These are phyloP conservation scores for Oxytropis ochrocephala DNA, from an alignment of 306 rosid species.

Conservation along the genomic window DNA sequence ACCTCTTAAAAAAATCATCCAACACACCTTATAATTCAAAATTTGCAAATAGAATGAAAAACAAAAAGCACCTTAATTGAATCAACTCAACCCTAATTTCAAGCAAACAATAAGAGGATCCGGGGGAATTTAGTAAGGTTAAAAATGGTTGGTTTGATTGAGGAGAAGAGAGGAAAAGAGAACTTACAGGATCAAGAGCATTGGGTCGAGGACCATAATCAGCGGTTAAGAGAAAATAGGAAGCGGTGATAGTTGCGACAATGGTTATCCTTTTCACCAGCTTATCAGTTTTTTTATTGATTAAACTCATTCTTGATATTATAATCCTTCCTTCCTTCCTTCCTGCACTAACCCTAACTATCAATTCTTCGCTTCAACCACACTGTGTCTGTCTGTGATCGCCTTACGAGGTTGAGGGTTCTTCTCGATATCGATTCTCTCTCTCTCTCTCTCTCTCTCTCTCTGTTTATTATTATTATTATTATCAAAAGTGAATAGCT, in stretches of 20 bases:
- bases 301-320: conserved; percentile 24
- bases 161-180: neutral
- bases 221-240: conserved; percentile 91
- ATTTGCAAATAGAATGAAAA: neutral
- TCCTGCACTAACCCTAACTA: neutral
- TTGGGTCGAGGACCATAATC: conserved; percentile 81
- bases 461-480: no score
- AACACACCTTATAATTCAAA: neutral
- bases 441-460: no score
- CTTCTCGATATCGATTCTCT: no score
- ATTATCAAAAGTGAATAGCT: no score
- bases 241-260: conserved; percentile 64
- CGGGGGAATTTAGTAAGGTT: no score
- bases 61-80: neutral
- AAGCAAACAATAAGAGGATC: no score
- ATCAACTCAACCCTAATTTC: neutral
- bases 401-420: no score
- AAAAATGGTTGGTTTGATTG: no score
- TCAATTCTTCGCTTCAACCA: neutral
- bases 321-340: no score
- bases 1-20: neutral
- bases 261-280: conserved; percentile 61
- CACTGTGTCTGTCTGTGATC: no score
- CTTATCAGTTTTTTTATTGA: conserved; percentile 59
- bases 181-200: conserved; percentile 77